Base-by-base conservation (phyloP, 2,329 filamentous ascomycete genomes). In the Triangularia verruculosa region DNA sequence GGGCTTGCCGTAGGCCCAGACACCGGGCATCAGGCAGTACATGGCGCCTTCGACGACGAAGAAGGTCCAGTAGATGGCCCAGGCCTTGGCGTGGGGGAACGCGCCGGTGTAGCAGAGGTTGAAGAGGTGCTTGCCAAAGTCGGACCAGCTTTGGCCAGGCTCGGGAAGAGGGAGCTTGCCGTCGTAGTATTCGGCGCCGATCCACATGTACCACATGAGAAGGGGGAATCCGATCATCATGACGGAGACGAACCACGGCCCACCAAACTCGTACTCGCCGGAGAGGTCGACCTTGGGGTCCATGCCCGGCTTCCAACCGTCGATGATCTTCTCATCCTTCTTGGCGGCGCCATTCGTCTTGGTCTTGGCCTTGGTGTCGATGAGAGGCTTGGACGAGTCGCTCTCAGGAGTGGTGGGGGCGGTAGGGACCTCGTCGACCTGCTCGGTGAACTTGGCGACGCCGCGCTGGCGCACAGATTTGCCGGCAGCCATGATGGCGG, bases 201-300 rank as follows among this genome's bases (percentile, higher is more conserved):
- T 89, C 93, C 93, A 98, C 93, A 99, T 97, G 80, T 97, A 98
- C 85, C 92, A 97, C 94, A 98, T 98, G 71, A 99, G 84, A 39
- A 89, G 67, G n/a, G 95, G 95, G 78, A 98, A 99, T 54, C 90
- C 87, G 67, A 93, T 83, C 92, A 98, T 98, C 86, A 97, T 93
- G 69, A 85, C 81, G 15, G 85, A 78, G 51, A 93, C 89, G 61
- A 95, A 94, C n/a, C 84, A 74, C 2, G 91, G 88, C 64, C 95
- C 95, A 67, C 94, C 94, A 74, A 98, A 99, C 75, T 99, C 96
- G 70, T 86, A 84, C 67, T 84, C 80, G 67, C 83, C 86, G 1
- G 85, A 87, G 72, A 83, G 79, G 77, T 90, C 87, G 63, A 89
- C 70, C 75, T 83, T 88, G 71, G 83, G 84, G 70, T 89, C 86